Evolutionary conservation across 768 basidiomycete species (phyloP).

Genomic region (Suillus weaverae): DNA sequence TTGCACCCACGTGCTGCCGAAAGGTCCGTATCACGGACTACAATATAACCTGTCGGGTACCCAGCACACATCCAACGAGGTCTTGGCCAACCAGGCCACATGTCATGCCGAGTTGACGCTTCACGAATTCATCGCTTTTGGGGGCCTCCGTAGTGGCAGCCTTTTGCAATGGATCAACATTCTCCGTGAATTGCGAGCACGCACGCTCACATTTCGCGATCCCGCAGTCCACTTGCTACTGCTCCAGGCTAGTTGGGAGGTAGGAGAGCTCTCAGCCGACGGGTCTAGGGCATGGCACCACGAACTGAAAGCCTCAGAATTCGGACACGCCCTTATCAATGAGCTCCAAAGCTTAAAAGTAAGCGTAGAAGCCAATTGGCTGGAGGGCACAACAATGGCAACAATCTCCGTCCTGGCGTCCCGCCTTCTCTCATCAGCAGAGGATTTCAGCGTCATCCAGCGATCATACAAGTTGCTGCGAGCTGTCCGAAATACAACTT

Average conservation of each 20-base stretch:
- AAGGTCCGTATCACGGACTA: conserved; percentile 34
- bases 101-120: conserved; percentile 38
- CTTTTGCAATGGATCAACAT: conserved; percentile 50
- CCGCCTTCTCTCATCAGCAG: conserved; percentile 34
- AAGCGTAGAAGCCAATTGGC: conserved; percentile 40
- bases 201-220: conserved; percentile 34
- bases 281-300: conserved; percentile 36
- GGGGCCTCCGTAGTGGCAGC: conserved; percentile 41
- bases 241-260: conserved; percentile 42
- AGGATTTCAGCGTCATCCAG: conserved; percentile 14
- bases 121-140: conserved; percentile 45
- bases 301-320: conserved; percentile 31
- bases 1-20: conserved; percentile 34
- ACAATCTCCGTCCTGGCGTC: conserved; percentile 30
- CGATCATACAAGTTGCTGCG: conserved; percentile 28
- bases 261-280: conserved; percentile 26
- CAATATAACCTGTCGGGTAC: conserved; percentile 38
- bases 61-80: conserved; percentile 39
- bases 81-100: conserved; percentile 42
- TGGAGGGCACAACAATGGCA: conserved; percentile 26
- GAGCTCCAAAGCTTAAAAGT: conserved; percentile 33
- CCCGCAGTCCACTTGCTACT: conserved; percentile 41
- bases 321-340: conserved; percentile 33
- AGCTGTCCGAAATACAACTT: conserved; percentile 30
- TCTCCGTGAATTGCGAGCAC: conserved; percentile 37